A percentile compares a stretch with the other conserved stretches of the same genome.
These are phyloP conservation scores for Artemisia argyi DNA, from an alignment of 129 eudicot genomes.

Conservation along the genomic window DNA sequence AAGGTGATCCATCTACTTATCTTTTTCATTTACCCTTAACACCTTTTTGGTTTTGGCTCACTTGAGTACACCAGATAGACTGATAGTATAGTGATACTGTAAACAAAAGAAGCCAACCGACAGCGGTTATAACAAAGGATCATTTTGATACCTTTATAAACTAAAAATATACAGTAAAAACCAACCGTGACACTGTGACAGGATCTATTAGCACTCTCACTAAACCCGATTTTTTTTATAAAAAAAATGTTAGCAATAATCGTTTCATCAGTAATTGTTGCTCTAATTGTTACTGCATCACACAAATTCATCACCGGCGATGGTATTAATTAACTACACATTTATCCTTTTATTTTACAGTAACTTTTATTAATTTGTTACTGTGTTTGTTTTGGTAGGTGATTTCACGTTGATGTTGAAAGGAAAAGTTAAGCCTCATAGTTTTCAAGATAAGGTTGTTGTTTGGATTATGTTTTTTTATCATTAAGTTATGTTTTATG, in stretches of 20 bases:
- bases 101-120: no score
- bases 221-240: no score
- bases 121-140: no score
- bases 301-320: conserved; percentile 63
- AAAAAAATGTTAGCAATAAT: conserved; percentile 41
- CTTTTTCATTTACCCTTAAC: no score
- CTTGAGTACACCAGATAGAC: no score
- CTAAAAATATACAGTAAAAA: no score
- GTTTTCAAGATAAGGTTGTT: conserved; percentile 70
- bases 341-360: background rate
- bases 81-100: no score
- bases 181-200: no score
- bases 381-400: conserved; percentile 35
- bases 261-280: conserved; percentile 28
- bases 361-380: background rate
- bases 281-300: conserved; percentile 21
- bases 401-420: conserved; percentile 78
- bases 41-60: no score
- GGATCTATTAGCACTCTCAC: no score
- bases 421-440: conserved; percentile 61
- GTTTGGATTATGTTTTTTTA: background rate
- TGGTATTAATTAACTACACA: conserved; percentile 34
- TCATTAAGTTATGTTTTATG: background rate
- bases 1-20: no score
- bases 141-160: no score